Percentiles rank a stretch among this genome's conserved stretches.
These are phyloP conservation scores for Wickerhamiella hasegawae DNA, from an alignment of 805 yeast species.

Conservation along the genomic window DNA sequence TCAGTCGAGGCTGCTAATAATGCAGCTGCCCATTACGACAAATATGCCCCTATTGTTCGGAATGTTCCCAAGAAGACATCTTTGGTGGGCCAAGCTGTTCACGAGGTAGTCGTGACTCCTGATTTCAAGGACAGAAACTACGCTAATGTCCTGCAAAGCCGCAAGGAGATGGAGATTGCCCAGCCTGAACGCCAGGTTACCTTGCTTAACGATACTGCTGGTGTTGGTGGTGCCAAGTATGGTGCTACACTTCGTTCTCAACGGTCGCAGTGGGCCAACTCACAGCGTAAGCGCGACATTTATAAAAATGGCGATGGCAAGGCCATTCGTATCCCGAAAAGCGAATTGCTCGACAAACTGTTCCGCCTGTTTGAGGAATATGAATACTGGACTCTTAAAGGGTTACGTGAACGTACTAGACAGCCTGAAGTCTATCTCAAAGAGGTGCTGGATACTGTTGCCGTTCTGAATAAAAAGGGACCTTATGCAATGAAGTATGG, in stretches of 20 bases:
- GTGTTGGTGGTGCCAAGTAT: conserved; percentile 33
- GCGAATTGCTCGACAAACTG: conserved; percentile 73
- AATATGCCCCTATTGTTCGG: conserved; percentile 6
- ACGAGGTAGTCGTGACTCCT: conserved; percentile 83
- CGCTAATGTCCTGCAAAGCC: conserved; percentile 40
- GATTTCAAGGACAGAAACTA: conserved; percentile 59
- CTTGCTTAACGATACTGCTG: conserved; percentile 63
- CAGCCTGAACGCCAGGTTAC: conserved; percentile 42
- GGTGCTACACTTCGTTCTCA: conserved; percentile 22
- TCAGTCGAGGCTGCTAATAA: not conserved
- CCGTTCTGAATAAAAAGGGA: conserved; percentile 79
- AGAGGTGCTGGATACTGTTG: conserved; percentile 81
- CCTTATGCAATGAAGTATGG: conserved; percentile 90
- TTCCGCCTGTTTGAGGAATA: conserved; percentile 86
- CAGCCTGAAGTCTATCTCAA: conserved; percentile 86
- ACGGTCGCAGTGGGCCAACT: conserved; percentile 13
- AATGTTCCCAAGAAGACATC: conserved; percentile 71
- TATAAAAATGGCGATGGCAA: conserved; percentile 48
- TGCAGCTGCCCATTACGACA: conserved; percentile 3
- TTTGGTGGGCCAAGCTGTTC: conserved; percentile 72
- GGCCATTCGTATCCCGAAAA: conserved; percentile 87
- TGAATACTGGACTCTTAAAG: conserved; percentile 94
- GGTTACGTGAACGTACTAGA: conserved; percentile 79
- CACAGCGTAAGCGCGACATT: conserved; percentile 18
- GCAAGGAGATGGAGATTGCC: conserved; percentile 31